A percentile compares a stretch with the other conserved stretches of the same genome.
Conservation (phyloP, 2,329 filamentous ascomycete species). For the Drechslerella coelobrocha region DNA sequence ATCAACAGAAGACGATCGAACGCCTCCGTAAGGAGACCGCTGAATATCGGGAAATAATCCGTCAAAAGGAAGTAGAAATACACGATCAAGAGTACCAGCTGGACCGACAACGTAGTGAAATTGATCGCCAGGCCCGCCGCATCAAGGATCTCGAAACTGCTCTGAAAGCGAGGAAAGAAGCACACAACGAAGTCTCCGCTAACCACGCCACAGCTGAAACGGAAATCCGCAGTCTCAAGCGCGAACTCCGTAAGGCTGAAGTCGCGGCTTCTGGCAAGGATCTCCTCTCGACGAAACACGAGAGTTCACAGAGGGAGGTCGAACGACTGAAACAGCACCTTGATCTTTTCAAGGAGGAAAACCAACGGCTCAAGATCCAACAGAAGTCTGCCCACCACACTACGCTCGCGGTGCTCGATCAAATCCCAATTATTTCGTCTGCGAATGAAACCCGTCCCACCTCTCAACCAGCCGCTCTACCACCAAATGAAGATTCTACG, state of each 20-base stretch:
- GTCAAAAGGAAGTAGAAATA: slow-evolving; percentile 48
- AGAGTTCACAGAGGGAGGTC: slow-evolving; percentile 36
- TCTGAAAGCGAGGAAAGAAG: slow-evolving; percentile 35
- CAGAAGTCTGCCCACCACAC: slow-evolving; percentile 10
- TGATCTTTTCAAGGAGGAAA: slow-evolving; percentile 45
- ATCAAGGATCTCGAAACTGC: slow-evolving; percentile 45
- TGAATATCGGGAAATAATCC: slow-evolving; percentile 39
- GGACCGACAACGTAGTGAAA: slow-evolving; percentile 46
- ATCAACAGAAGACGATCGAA: slow-evolving; percentile 48
- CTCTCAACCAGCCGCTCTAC: background rate
- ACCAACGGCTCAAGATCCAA: slow-evolving; percentile 31
- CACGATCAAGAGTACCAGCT: slow-evolving; percentile 45
- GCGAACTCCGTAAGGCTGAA: slow-evolving; percentile 46
- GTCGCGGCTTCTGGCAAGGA: slow-evolving; percentile 44
- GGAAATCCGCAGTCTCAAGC: slow-evolving; percentile 38
- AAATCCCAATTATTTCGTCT: slow-evolving; percentile 4
- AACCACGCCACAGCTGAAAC: slow-evolving; percentile 33
- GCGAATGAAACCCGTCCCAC: slow-evolving; percentile 8
- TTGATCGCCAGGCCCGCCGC: slow-evolving; percentile 39
- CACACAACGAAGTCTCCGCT: slow-evolving; percentile 21
- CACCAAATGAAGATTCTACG: slow-evolving; percentile 21
- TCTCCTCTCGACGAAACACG: slow-evolving; percentile 21
- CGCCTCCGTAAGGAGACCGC: slow-evolving; percentile 43
- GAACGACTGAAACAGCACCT: slow-evolving; percentile 43
- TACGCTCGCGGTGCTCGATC: slow-evolving; percentile 23